phyloP scores from a whole-genome alignment of 2,329 filamentous ascomycete species.

The Didymella glomerata region DNA sequence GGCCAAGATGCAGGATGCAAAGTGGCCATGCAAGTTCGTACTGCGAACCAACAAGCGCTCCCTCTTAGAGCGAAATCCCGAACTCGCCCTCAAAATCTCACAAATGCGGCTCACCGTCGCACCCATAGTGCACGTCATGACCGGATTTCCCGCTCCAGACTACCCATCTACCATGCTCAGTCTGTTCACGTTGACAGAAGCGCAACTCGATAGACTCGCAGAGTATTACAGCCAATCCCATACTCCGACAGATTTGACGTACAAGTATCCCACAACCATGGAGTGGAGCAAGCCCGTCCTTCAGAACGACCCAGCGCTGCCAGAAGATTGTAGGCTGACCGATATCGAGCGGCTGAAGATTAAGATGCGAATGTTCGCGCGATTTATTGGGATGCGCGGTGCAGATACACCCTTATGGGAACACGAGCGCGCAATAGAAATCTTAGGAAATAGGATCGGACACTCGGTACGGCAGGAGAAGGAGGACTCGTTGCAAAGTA shows the following conservation, averaged over 20 bases:
- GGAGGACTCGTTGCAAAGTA: constrained; percentile 19
- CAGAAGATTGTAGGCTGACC: constrained; percentile 39
- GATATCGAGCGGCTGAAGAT: constrained; percentile 54
- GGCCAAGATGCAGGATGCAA: constrained; percentile 3
- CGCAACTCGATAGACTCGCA: constrained; percentile 73
- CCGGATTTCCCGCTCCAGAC: constrained; percentile 68
- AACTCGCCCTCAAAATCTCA: constrained; percentile 67
- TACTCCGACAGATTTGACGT: constrained; percentile 59
- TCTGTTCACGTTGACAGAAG: constrained; percentile 77
- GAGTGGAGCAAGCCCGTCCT: constrained; percentile 63
- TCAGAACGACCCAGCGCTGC: constrained; percentile 27
- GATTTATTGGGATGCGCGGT: constrained; percentile 76
- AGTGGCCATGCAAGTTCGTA: constrained; percentile 1
- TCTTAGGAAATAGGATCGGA: constrained; percentile 39
- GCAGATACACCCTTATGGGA: constrained; percentile 63
- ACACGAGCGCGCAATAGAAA: constrained; percentile 53
- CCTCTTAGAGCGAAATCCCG: constrained; percentile 49
- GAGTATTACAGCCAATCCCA: constrained; percentile 76
- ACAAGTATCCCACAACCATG: constrained; percentile 73
- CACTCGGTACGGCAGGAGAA: constrained; percentile 36
- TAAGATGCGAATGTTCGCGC: constrained; percentile 75
- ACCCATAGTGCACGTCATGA: constrained; percentile 68
- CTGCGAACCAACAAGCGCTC: constrained; percentile 21
- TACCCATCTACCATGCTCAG: constrained; percentile 73
- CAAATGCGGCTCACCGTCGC: constrained; percentile 72